phyloP scores from a whole-genome alignment of 192 early-diverging fungal genomes.

The Entomortierella beljakovae region DNA sequence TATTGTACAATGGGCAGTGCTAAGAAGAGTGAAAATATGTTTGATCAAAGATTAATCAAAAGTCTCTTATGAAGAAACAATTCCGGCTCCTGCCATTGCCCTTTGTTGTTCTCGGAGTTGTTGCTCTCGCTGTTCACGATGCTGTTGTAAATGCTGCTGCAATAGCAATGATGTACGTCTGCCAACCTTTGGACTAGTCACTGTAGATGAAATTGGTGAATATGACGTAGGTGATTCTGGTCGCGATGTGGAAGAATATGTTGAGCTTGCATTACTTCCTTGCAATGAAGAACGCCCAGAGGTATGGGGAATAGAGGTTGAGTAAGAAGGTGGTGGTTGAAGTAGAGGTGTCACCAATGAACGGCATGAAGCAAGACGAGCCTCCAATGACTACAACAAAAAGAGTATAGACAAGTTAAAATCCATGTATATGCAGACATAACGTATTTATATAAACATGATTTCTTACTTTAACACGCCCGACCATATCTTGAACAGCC shows the following conservation, averaged over 20 bases:
- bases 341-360: constrained; percentile 80
- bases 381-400: constrained; percentile 68
- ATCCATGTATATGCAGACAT: not conserved
- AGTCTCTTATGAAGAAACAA: constrained; percentile 11
- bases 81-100: constrained; percentile 2
- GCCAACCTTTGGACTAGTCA: constrained; percentile 21
- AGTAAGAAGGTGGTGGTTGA: constrained; percentile 64
- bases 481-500: constrained; percentile 82
- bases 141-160: constrained; percentile 45
- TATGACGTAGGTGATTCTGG: constrained; percentile 18
- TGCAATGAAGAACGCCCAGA: constrained; percentile 28
- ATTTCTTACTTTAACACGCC: constrained; percentile 73
- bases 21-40: not conserved
- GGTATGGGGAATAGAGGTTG: constrained; percentile 35
- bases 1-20: not conserved
- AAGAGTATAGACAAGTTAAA: constrained; percentile 6
- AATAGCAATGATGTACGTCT: constrained; percentile 36
- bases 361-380: constrained; percentile 78
- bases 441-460: not conserved
- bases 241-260: constrained; percentile 4
- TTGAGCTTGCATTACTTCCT: constrained; percentile 16
- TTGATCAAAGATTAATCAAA: not conserved
- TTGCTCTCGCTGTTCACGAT: constrained; percentile 26
- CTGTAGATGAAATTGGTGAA: not conserved
- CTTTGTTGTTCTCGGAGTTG: constrained; percentile 20